Conservation (phyloP, 192 early-diverging fungal genomes). For the Umbelopsis ramanniana region DNA sequence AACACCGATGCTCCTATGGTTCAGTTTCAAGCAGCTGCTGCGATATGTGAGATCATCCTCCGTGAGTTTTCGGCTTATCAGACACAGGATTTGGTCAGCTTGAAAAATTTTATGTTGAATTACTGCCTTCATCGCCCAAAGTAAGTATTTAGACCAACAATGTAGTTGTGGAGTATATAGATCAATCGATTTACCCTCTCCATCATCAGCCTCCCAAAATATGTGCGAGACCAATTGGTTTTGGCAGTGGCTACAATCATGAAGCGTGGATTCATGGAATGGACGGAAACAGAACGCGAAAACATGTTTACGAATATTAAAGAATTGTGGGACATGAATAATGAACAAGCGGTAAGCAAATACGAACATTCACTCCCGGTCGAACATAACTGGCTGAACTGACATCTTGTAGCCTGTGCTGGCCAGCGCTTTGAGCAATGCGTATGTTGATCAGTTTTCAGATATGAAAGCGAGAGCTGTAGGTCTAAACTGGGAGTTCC, state of each 20-base stretch:
- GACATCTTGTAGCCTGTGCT: conserved; percentile 39
- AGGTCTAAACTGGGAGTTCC: conserved; percentile 70
- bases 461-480: conserved; percentile 60
- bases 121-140: conserved; percentile 56
- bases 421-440: conserved; percentile 56
- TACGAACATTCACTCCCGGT: background rate
- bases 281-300: conserved; percentile 52
- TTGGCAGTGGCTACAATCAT: conserved; percentile 64
- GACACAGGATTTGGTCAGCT: conserved; percentile 51
- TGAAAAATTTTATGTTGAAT: conserved; percentile 62
- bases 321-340: conserved; percentile 48
- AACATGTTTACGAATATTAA: conserved; percentile 58
- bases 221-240: conserved; percentile 59
- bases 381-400: conserved; percentile 1
- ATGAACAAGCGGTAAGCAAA: conserved; percentile 37
- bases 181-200: background rate
- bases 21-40: conserved; percentile 65
- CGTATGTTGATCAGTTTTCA: conserved; percentile 68
- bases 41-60: conserved; percentile 57
- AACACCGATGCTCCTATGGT: conserved; percentile 53
- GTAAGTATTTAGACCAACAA: conserved; percentile 32
- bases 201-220: conserved; percentile 47
- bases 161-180: background rate
- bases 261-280: conserved; percentile 68
- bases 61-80: conserved; percentile 63